phyloP scores from a whole-genome alignment of 2,329 filamentous ascomycete species.

The Hypoxylon sp. region DNA sequence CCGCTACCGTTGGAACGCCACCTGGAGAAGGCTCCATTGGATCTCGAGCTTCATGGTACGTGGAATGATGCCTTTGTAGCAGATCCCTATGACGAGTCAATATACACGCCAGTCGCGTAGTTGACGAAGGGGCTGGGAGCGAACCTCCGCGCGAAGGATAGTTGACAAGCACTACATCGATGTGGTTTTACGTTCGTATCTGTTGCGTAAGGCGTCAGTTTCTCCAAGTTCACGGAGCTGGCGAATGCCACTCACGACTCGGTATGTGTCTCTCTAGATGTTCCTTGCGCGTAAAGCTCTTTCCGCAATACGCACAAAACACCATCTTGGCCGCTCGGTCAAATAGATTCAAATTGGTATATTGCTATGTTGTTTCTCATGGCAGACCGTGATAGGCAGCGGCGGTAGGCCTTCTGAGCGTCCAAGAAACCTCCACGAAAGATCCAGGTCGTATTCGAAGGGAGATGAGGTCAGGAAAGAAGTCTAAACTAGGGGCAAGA shows the following conservation, averaged over 20 bases:
- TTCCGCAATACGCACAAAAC: constrained; percentile 64
- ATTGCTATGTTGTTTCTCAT: constrained; percentile 18
- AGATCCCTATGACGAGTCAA: constrained; percentile 53
- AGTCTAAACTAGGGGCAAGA: constrained; percentile 18
- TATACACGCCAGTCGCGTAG: constrained; percentile 25
- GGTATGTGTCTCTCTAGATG: constrained; percentile 65
- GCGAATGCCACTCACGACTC: constrained; percentile 52
- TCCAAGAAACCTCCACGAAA: constrained; percentile 1
- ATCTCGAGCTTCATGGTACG: constrained; percentile 60
- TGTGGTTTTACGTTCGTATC: constrained; percentile 66
- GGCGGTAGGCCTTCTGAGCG: no score
- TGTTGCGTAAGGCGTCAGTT: constrained; percentile 40
- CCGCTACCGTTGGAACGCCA: constrained; percentile 52
- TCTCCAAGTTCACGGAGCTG: constrained; percentile 1
- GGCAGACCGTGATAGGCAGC: no score
- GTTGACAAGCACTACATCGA: constrained; percentile 57
- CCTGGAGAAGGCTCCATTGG: constrained; percentile 56
- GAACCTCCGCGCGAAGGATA: constrained; percentile 60
- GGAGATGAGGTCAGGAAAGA: constrained; percentile 2
- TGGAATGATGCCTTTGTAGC: constrained; percentile 59
- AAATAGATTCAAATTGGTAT: constrained; percentile 6
- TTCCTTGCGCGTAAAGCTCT: constrained; percentile 63
- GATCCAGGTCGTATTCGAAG: constrained; percentile 1
- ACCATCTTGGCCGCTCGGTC: constrained; percentile 44
- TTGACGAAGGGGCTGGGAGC: background rate